phyloP scores from a whole-genome alignment of 805 yeast species.

The Candida hispaniensis region DNA sequence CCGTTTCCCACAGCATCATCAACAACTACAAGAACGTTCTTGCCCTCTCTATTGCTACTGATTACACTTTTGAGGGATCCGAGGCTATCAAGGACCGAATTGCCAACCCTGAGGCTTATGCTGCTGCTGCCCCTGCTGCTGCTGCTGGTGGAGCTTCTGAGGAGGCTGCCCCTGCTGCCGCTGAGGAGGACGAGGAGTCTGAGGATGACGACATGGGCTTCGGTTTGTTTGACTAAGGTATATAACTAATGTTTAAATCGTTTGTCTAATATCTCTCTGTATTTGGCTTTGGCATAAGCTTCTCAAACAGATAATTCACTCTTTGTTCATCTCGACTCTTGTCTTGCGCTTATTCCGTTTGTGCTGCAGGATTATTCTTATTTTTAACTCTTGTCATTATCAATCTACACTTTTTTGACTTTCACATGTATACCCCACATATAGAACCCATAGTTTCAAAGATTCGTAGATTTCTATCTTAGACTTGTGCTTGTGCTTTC shows the following conservation, averaged over 20 bases:
- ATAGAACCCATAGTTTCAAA: no score
- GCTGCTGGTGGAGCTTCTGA: slow-evolving; percentile 57
- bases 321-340: no score
- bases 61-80: slow-evolving; percentile 98
- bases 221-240: slow-evolving; percentile 91
- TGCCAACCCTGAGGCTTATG: slow-evolving; percentile 99
- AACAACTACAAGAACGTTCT: slow-evolving; percentile 98
- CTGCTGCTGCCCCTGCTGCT: slow-evolving; percentile 98
- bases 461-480: no score
- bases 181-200: slow-evolving; percentile 59
- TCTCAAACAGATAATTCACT: no score
- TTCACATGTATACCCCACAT: no score
- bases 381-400: no score
- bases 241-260: slow-evolving; percentile 1
- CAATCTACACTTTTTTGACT: no score
- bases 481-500: neutral
- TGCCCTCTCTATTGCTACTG: slow-evolving; percentile 96
- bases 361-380: no score
- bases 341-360: no score
- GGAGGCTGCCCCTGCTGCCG: slow-evolving; percentile 59
- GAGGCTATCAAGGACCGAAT: slow-evolving; percentile 98
- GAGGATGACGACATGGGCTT: slow-evolving; percentile 79
- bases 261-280: no score
- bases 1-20: slow-evolving; percentile 97
- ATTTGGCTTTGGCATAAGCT: no score